Percentiles rank a stretch among this genome's conserved stretches.
These are phyloP conservation scores for Neonectria neomacrospora DNA, from an alignment of 2,329 filamentous ascomycete species.

Conservation along the genomic window DNA sequence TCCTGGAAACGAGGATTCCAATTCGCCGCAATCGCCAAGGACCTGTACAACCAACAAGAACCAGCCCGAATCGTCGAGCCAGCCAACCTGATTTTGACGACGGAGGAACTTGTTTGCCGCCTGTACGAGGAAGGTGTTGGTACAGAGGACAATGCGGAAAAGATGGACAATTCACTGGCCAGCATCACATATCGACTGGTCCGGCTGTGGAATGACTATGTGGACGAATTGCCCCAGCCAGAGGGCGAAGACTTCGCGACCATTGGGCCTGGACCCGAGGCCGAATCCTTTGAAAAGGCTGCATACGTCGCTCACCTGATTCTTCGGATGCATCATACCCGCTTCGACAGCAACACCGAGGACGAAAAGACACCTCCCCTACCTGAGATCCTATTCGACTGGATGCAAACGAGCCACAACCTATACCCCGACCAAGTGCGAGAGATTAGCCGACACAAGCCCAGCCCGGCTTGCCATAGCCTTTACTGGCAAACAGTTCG, in stretches of 20 bases:
- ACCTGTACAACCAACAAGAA: constrained; percentile 68
- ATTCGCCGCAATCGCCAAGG: constrained; percentile 77
- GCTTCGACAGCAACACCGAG: constrained; percentile 53
- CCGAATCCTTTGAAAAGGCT: constrained; percentile 77
- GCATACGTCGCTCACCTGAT: constrained; percentile 81
- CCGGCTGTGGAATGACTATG: constrained; percentile 66
- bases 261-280: constrained; percentile 72
- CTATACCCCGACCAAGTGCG: constrained; percentile 75
- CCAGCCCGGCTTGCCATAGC: constrained; percentile 79
- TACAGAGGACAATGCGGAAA: constrained; percentile 64
- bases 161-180: constrained; percentile 67
- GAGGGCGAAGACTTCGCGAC: constrained; percentile 67
- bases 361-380: constrained; percentile 64
- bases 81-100: constrained; percentile 77
- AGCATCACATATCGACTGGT: constrained; percentile 63
- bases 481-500: constrained; percentile 90
- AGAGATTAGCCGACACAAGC: constrained; percentile 70
- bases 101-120: constrained; percentile 75
- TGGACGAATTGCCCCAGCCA: constrained; percentile 58
- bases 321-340: constrained; percentile 79
- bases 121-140: constrained; percentile 73
- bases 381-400: constrained; percentile 83
- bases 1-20: constrained; percentile 67
- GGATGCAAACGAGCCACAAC: constrained; percentile 82
- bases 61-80: constrained; percentile 74